Evolutionary conservation across 1,284 basidiomycete species (phyloP), one percentile per base, ranked within the genome.

Genomic region (Agroathelia rolfsii): DNA sequence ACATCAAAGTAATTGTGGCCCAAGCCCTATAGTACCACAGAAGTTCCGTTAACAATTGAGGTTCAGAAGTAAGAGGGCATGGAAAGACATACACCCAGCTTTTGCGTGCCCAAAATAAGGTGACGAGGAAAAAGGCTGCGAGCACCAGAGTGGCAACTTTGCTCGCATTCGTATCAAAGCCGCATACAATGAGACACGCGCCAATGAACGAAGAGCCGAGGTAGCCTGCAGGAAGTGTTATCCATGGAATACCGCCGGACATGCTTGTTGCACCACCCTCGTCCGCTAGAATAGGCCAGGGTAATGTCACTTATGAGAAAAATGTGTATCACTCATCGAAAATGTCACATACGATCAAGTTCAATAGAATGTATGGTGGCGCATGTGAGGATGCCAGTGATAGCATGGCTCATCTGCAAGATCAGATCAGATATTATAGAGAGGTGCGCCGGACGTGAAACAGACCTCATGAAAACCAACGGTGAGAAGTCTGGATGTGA

Each of bases 231-330:
- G 87, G 87, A 0, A 89, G 65, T 1, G 88, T 87, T 30, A 94
- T 66, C 66, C 81, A 84, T 7, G 77, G 66, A 25, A 95, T 79
- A 1, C 93, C 94, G 16, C 93, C 93, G 22, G 87, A 77, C 92
- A 97, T 96, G 18, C 74, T 66, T 1, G 94, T 97, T 8, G 81
- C 77, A 2, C 94, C 94, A 11, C 92, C 93, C 59, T 95, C 92
- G 48, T 95, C 82, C 20, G 88, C 83, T 86, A 45, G 29, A 27
- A 20, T 36, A 27, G 42, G 28, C 51, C 44, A 18, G 55, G 53
- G 38, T 52, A 31, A 40, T 41, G 19, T 15, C 43, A 25, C 41
- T 34, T 21, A 44, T n/a, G 36, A 44, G 44, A 38, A 17, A 37
- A 34, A 21, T 7, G 22, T 15, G 28, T 30, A 42, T 27, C 24